Conservation (phyloP, 2,329 filamentous ascomycete species). For the Fonsecaea monophora region DNA sequence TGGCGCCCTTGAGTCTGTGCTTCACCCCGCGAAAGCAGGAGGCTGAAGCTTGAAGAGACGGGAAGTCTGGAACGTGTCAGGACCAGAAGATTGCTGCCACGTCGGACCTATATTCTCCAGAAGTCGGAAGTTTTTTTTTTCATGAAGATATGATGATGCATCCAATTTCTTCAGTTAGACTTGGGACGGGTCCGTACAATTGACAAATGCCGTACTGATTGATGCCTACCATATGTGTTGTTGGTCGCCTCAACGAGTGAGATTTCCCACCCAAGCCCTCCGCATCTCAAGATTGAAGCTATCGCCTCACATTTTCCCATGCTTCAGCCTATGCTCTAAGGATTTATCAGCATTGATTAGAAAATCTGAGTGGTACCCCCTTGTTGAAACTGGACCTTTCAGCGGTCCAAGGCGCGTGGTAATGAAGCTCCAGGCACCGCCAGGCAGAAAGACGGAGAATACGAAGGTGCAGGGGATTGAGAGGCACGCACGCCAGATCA, state of each 20-base stretch:
- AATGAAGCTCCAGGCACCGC: conserved; percentile 12
- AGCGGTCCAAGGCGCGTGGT: background rate
- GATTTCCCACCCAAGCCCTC: no score
- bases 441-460: conserved; percentile 24
- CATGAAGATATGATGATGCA: background rate
- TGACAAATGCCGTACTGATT: background rate
- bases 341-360: conserved; percentile 22
- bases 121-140: background rate
- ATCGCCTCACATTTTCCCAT: no score
- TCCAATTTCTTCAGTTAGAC: background rate
- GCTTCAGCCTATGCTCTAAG: background rate
- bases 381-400: background rate
- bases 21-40: conserved; percentile 3
- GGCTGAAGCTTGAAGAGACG: background rate
- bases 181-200: background rate
- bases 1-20: conserved; percentile 15
- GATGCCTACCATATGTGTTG: background rate
- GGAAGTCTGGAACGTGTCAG: background rate
- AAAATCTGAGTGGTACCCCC: background rate
- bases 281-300: background rate
- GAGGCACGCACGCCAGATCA: conserved; percentile 28
- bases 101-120: background rate
- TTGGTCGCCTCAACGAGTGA: no score
- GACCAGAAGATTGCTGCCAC: background rate
- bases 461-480: background rate